phyloP scores from a whole-genome alignment of 768 basidiomycete species.

The Cantharellus cinnabarinus region DNA sequence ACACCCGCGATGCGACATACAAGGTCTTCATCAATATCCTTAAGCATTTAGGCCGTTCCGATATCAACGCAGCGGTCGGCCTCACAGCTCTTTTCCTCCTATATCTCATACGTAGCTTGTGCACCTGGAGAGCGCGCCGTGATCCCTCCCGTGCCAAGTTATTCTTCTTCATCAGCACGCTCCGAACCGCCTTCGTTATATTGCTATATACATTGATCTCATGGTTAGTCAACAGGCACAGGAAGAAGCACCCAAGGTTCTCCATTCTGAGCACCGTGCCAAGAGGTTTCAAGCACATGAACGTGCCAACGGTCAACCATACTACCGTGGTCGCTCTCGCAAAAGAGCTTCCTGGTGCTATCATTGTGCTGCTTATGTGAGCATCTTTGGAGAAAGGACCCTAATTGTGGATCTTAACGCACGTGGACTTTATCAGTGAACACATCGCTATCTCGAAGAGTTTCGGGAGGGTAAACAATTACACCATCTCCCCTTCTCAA shows the following conservation, averaged over 20 bases:
- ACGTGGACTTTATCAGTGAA: slow-evolving; percentile 21
- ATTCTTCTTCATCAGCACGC: slow-evolving; percentile 60
- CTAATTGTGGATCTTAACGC: not conserved
- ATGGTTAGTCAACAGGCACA: slow-evolving; percentile 62
- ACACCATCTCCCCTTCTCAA: slow-evolving; percentile 43
- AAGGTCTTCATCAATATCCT: slow-evolving; percentile 82
- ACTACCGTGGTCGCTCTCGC: slow-evolving; percentile 46
- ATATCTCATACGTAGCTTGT: slow-evolving; percentile 44
- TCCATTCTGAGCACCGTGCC: slow-evolving; percentile 70
- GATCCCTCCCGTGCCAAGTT: slow-evolving; percentile 49
- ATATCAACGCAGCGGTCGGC: slow-evolving; percentile 79
- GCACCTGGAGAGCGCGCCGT: slow-evolving; percentile 28
- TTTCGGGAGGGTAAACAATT: slow-evolving; percentile 85
- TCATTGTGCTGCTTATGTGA: slow-evolving; percentile 60
- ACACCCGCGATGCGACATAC: slow-evolving; percentile 73
- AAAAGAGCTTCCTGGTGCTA: slow-evolving; percentile 60
- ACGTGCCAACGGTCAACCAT: slow-evolving; percentile 25
- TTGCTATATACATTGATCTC: slow-evolving; percentile 71
- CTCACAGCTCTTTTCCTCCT: slow-evolving; percentile 49
- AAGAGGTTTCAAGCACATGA: slow-evolving; percentile 38
- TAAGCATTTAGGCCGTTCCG: slow-evolving; percentile 52
- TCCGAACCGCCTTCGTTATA: slow-evolving; percentile 75
- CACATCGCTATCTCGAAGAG: slow-evolving; percentile 97
- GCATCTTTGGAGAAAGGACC: not conserved
- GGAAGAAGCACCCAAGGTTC: slow-evolving; percentile 31